These are phyloP conservation scores for Chaetomium sp. DNA, from an alignment of 2,329 filamentous ascomycete genomes.

Conservation along the genomic window DNA sequence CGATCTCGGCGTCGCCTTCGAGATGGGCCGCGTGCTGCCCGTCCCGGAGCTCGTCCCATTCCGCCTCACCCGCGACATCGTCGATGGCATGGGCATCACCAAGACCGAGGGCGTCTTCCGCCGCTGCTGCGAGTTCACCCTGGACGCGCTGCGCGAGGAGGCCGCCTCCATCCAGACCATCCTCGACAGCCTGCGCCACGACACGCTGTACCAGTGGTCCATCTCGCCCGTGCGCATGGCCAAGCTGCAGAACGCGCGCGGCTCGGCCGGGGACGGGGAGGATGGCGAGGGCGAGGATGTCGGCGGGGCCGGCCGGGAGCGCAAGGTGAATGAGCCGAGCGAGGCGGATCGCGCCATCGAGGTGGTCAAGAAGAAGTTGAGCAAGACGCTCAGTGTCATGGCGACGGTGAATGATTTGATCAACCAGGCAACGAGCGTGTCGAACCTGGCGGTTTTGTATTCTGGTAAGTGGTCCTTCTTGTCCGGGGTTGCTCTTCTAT, in stretches of 20 bases:
- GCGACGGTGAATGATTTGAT: conserved; percentile 97
- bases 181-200: conserved; percentile 94
- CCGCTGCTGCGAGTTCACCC: conserved; percentile 96
- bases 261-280: conserved; percentile 51
- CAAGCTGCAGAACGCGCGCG: conserved; percentile 65
- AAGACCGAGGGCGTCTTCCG: conserved; percentile 95
- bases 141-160: conserved; percentile 92
- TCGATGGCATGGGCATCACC: conserved; percentile 95
- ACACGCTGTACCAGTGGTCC: conserved; percentile 95
- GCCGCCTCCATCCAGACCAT: conserved; percentile 98
- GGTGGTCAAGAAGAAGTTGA: conserved; percentile 93
- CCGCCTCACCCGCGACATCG: conserved; percentile 87
- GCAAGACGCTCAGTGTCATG: conserved; percentile 88
- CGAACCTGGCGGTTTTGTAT: conserved; percentile 88
- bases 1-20: conserved; percentile 94
- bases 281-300: conserved; percentile 41
- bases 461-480: conserved; percentile 57
- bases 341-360: conserved; percentile 92
- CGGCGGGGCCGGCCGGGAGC: conserved; percentile 36
- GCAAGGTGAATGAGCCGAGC: conserved; percentile 57
- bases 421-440: conserved; percentile 90
- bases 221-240: conserved; percentile 71
- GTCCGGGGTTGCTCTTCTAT: background rate
- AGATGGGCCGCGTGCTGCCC: conserved; percentile 91
- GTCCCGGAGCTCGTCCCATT: conserved; percentile 97